A percentile compares a stretch with the other conserved stretches of the same genome.
Evolutionary conservation across 1,284 basidiomycete genomes (phyloP).

Genomic region (Ustilago bromivora): DNA sequence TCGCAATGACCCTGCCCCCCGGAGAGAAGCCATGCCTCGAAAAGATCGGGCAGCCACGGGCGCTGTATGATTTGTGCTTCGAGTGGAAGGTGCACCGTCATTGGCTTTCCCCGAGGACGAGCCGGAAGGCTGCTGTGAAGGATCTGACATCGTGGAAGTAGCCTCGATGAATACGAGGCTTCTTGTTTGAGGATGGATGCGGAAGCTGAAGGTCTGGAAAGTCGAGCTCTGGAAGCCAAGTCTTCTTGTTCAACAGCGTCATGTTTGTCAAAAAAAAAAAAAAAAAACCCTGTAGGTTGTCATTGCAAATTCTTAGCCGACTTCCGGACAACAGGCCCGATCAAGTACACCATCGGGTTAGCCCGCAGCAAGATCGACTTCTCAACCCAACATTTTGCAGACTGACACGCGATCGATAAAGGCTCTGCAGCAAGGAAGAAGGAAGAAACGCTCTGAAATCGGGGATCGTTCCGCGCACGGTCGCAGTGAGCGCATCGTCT

Average conservation of each 20-base stretch:
- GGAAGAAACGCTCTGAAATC: slow-evolving; percentile 8
- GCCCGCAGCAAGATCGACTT: background rate
- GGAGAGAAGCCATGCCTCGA: slow-evolving; percentile 37
- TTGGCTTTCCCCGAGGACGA: slow-evolving; percentile 14
- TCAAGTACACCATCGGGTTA: background rate
- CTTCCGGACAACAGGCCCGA: slow-evolving; percentile 7
- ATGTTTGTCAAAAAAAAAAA: slow-evolving; percentile 11
- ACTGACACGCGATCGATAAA: slow-evolving; percentile 28
- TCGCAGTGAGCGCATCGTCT: background rate
- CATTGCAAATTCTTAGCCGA: slow-evolving; percentile 21
- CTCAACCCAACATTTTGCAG: background rate
- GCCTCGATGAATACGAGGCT: background rate
- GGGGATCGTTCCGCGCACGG: slow-evolving; percentile 16
- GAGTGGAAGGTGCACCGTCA: slow-evolving; percentile 10
- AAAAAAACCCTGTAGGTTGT: slow-evolving; percentile 17
- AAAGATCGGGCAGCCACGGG: slow-evolving; percentile 17
- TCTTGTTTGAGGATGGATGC: background rate
- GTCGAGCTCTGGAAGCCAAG: background rate
- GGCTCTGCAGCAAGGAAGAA: slow-evolving; percentile 3
- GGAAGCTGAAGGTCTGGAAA: background rate
- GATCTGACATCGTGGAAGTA: slow-evolving; percentile 24
- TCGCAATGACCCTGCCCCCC: slow-evolving; percentile 37
- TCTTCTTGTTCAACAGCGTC: background rate
- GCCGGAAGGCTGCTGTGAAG: slow-evolving; percentile 32
- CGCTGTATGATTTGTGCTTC: slow-evolving; percentile 4